Evolutionary conservation across 805 yeast species (phyloP).

Genomic region (Schizosaccharomyces octosporus): DNA sequence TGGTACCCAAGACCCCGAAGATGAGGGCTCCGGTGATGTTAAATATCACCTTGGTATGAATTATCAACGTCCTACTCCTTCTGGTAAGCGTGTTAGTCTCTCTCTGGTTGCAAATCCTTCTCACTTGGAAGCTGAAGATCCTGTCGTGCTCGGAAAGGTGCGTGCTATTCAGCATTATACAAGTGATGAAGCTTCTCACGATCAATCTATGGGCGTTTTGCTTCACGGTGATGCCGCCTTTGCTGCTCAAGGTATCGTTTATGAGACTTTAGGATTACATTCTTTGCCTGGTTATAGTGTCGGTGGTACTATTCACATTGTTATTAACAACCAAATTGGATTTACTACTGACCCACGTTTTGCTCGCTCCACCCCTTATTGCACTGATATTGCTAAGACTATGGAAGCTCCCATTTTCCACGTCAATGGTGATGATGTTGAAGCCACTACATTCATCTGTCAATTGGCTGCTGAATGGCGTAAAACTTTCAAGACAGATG

Average conservation of each 20-base stretch:
- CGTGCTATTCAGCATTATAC: conserved; percentile 87
- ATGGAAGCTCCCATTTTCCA: conserved; percentile 97
- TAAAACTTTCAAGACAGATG: conserved; percentile 87
- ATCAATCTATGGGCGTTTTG: conserved; percentile 75
- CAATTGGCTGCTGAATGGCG: conserved; percentile 97
- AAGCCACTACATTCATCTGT: conserved; percentile 73
- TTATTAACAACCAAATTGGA: conserved; percentile 95
- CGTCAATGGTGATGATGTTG: conserved; percentile 94
- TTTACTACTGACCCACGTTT: conserved; percentile 96
- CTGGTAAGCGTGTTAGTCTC: conserved; percentile 85
- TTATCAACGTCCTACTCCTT: conserved; percentile 94
- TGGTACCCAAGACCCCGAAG: conserved; percentile 57
- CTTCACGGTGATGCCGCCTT: conserved; percentile 98
- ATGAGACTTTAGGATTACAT: conserved; percentile 91
- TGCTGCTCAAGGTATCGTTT: conserved; percentile 96
- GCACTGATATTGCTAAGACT: conserved; percentile 89
- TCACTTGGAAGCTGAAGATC: conserved; percentile 96
- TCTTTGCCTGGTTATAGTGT: conserved; percentile 84
- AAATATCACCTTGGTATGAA: conserved; percentile 98
- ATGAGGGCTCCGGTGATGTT: conserved; percentile 97
- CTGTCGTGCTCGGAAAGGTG: conserved; percentile 92
- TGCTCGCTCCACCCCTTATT: conserved; percentile 93
- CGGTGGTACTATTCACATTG: conserved; percentile 93
- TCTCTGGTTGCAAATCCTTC: conserved; percentile 97
- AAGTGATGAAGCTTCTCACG: conserved; percentile 55